These are phyloP conservation scores for Otatea glauca DNA, from an alignment of 176 grass and related monocot genomes.

Conservation along the genomic window DNA sequence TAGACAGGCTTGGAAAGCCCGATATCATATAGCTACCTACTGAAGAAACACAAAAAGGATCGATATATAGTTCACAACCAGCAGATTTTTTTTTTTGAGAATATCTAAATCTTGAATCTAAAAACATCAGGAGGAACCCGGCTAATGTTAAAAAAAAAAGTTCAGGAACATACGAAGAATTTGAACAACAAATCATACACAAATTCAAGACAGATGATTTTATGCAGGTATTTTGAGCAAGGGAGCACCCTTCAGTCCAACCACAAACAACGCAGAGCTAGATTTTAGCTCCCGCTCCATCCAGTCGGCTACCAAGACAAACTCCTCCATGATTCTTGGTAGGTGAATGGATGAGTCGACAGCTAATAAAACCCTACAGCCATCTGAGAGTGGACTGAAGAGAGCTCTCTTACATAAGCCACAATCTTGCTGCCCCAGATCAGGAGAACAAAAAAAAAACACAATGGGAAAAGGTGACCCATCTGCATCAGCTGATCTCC, in stretches of 20 bases:
- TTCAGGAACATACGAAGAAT: no score
- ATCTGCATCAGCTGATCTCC: not conserved
- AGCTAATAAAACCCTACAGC: constrained; percentile 74
- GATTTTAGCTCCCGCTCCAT: constrained; percentile 80
- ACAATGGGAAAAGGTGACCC: not conserved
- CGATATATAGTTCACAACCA: not conserved
- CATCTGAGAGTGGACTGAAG: constrained; percentile 90
- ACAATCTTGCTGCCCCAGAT: not conserved
- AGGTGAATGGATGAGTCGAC: constrained; percentile 83
- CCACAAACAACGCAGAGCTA: constrained; percentile 62
- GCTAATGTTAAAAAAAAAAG: no score
- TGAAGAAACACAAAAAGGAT: not conserved
- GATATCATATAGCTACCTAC: not conserved
- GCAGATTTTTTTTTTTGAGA: not conserved
- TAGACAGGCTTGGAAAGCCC: not conserved
- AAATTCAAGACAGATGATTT: constrained; percentile 15
- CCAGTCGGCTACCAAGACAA: constrained; percentile 72
- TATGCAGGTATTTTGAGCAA: constrained; percentile 39
- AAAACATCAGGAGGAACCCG: not conserved
- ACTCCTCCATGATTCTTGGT: constrained; percentile 35
- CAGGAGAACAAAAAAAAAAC: constrained; percentile 6
- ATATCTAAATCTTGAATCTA: not conserved
- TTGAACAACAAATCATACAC: not conserved
- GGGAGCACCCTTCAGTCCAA: constrained; percentile 99
- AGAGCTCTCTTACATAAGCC: constrained; percentile 66